phyloP scores from a whole-genome alignment of 2,329 filamentous ascomycete genomes.

The Ophiostoma sp. region DNA sequence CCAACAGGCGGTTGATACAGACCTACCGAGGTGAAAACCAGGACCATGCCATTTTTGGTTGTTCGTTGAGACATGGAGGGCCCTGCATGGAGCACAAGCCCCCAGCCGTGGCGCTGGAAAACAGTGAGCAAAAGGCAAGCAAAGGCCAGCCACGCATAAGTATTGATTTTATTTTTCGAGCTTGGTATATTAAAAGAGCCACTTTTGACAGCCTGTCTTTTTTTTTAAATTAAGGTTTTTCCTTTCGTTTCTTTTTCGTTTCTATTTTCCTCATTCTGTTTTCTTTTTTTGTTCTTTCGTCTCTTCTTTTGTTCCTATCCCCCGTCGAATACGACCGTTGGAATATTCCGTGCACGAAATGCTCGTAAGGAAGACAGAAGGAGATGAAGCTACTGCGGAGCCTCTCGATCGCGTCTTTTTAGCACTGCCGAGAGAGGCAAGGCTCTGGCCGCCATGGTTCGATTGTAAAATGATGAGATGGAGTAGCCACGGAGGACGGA shows the following conservation, averaged over 20 bases:
- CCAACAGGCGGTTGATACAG: background rate
- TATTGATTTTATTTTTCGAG: background rate
- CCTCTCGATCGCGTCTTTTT: background rate
- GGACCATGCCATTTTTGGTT: background rate
- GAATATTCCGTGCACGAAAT: slow-evolving; percentile 2
- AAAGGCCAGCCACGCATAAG: slow-evolving; percentile 9
- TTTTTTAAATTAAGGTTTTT: background rate
- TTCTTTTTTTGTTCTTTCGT: background rate
- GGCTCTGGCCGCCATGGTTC: slow-evolving; percentile 3
- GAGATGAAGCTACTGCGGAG: background rate
- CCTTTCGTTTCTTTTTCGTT: background rate
- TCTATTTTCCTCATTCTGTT: background rate
- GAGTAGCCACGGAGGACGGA: background rate
- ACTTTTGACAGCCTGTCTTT: background rate
- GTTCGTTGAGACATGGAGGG: background rate
- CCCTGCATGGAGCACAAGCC: background rate
- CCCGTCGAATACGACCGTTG: background rate
- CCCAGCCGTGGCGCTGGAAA: background rate
- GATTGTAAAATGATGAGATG: slow-evolving; percentile 12
- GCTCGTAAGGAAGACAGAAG: background rate
- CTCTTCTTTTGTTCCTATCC: background rate
- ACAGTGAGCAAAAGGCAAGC: background rate
- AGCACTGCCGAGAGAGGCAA: slow-evolving; percentile 17
- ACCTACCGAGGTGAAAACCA: slow-evolving; percentile 2
- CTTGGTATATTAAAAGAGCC: background rate